Base-by-base conservation (phyloP, 2,329 filamentous ascomycete genomes). In the Penicillium sp. region DNA sequence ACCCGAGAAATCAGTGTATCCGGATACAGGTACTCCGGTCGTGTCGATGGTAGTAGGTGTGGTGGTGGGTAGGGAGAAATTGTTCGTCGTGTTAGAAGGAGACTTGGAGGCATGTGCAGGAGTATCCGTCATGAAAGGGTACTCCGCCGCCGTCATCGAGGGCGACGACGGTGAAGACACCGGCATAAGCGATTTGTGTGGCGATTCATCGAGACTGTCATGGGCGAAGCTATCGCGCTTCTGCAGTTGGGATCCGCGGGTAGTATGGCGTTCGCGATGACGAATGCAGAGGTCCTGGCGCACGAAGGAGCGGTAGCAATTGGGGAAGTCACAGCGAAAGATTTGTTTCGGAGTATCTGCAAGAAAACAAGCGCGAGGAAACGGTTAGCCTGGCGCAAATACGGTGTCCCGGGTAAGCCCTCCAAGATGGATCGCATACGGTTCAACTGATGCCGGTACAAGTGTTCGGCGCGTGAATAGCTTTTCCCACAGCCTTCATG, bases 381-480 rank as follows among this genome's bases (percentile, higher is more conserved):
- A 22, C 8, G 22, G 51, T 40, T 26, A 38, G 51, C 51, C 25
- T 26, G 22, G 55, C 13, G 26, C 35, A 37, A 35, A 11, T 5
- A 30, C 28, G 28, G 28, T 35, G 35, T 37, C 35, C 35, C 4
- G 35, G 13, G 5, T 37, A 37, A 37, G 35, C 35, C 13, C 35
- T 3, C 35, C 13, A 33, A 25, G 43, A 46, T 30, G 16, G 48
- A 42, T 30, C 57, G 64, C 87, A 76, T 83, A 93, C 90, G 95
- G 75, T 99, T 99, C 68, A 98, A 80, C 79, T 98, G 93, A 78
- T 98, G 94, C 49, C 95, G 88, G 79, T 97, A 97, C 81, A 99
- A 82, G 81, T 99, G 95, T 79, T 98, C 95, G 8, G 95, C 94
- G 74, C 95, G 87, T 28, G 94, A 97, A 76, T 99, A 99, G 74